A percentile compares a stretch with the other conserved stretches of the same genome.
phyloP scores from a whole-genome alignment of 2,329 filamentous ascomycete genomes.

The Pochonia chlamydosporia region DNA sequence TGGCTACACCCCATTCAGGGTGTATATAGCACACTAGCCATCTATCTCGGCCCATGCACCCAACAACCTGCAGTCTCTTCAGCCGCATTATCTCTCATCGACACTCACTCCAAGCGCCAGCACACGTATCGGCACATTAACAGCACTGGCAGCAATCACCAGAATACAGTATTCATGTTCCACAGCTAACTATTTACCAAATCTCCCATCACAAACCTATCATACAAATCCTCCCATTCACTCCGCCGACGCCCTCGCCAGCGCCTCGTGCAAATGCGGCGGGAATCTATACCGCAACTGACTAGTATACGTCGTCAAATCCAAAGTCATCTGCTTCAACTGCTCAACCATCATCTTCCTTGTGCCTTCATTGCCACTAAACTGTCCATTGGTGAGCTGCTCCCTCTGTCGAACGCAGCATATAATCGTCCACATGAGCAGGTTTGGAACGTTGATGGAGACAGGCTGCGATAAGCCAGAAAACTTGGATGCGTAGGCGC shows the following conservation, averaged over 20 bases:
- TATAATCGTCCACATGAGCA: conserved; percentile 89
- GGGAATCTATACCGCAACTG: conserved; percentile 88
- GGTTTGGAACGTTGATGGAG: conserved; percentile 80
- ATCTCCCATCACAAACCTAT: too few species aligned
- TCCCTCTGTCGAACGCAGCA: conserved; percentile 78
- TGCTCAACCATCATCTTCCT: conserved; percentile 60
- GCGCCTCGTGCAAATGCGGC: conserved; percentile 77
- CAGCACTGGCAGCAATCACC: too few species aligned
- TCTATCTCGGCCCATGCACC: too few species aligned
- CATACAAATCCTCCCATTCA: too few species aligned
- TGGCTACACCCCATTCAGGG: too few species aligned
- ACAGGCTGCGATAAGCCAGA: conserved; percentile 72
- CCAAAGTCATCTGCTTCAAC: conserved; percentile 74
- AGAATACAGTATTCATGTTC: too few species aligned
- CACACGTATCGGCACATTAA: too few species aligned
- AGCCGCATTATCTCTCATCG: too few species aligned
- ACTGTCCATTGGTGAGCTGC: conserved; percentile 63
- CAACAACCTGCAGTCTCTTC: too few species aligned
- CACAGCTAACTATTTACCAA: too few species aligned
- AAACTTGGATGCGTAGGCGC: conserved; percentile 75
- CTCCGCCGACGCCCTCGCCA: conserved; percentile 76
- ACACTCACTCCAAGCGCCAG: too few species aligned
- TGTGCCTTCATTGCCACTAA: conserved; percentile 65
- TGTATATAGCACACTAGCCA: too few species aligned
- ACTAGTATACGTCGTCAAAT: conserved; percentile 90